These are phyloP conservation scores for Geosiphon pyriformis DNA, from an alignment of 192 early-diverging fungal species.

Conservation along the genomic window DNA sequence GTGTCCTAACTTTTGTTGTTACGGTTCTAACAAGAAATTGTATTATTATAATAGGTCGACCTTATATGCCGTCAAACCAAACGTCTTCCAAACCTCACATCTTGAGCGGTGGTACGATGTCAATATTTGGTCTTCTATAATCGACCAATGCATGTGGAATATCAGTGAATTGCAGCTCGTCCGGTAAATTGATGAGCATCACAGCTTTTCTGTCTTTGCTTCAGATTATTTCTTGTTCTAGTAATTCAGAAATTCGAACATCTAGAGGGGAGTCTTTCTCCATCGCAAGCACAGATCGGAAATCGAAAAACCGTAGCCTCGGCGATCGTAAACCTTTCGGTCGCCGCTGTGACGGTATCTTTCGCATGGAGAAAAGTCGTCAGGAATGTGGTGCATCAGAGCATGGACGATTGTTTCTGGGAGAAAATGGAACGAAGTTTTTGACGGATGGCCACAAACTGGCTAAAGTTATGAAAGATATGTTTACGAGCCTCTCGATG, in stretches of 20 bases:
- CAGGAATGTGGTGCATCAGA: conserved; percentile 14
- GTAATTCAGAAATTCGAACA: neutral
- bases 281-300: conserved; percentile 1
- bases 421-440: conserved; percentile 2
- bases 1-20: too few species aligned
- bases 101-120: conserved; percentile 6
- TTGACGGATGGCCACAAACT: conserved; percentile 9
- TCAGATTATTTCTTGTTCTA: too few species aligned
- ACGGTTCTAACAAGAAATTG: too few species aligned
- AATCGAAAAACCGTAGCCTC: neutral
- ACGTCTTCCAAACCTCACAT: too few species aligned
- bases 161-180: too few species aligned
- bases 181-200: too few species aligned
- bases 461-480: conserved; percentile 13
- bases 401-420: neutral
- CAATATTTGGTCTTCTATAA: neutral
- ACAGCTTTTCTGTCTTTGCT: too few species aligned
- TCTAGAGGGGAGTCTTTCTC: neutral
- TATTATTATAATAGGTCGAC: too few species aligned
- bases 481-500: too few species aligned
- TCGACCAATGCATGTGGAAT: too few species aligned
- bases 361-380: conserved; percentile 1
- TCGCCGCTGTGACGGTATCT: conserved; percentile 4
- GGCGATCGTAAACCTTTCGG: neutral
- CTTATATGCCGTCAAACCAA: too few species aligned